Base-by-base conservation (phyloP, 805 yeast species). In the Saturnispora zaruensis region DNA sequence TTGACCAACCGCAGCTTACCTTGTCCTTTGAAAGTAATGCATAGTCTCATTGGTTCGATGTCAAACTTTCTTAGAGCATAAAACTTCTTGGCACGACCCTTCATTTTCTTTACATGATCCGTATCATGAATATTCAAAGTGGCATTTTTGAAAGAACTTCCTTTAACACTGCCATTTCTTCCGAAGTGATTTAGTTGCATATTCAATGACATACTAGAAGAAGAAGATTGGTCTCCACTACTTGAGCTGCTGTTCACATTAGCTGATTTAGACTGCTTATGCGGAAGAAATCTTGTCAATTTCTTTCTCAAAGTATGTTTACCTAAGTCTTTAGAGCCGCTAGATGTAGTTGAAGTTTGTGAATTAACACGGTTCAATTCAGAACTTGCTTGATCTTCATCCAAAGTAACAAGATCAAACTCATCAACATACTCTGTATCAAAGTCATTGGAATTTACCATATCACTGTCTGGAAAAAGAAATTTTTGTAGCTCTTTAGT, bases 11-110 rank as follows among this genome's bases (percentile, higher is more conserved):
- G 79, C 54, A 78, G 72, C 26, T 79, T 73, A 16, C 89, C 87
- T 20, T 79, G 79, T 3, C 95, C 95, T 61, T 81, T 82, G 69
- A 87, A 90, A 49, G 96, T 86, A 16, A 90, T 72, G 46, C 81
- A 72, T 7, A 91, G 47, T 11, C 46, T 47, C 24, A 58, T 44
- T 5, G 61, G 59, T n/a, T 56, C 46, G 16, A 65, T 56, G 21
- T 63, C 62, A 41, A 71, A 57, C 41, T 62, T 57, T 5, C 66
- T 60, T 28, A 74, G 60, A 51, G 76, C 65, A 41, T 69, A 67
- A 57, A 67, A 77, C 45, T 64, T 65, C 13, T 70, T 58, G 0
- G 80, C 70, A 45, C 82, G 59, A 18, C 65, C 58, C 48, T 74
- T 66, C 59, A 76, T 73, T 26, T 69, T 57, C 1, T 65, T 48